phyloP scores from a whole-genome alignment of 352 stramenopile species.

The Pythium insidiosum region DNA sequence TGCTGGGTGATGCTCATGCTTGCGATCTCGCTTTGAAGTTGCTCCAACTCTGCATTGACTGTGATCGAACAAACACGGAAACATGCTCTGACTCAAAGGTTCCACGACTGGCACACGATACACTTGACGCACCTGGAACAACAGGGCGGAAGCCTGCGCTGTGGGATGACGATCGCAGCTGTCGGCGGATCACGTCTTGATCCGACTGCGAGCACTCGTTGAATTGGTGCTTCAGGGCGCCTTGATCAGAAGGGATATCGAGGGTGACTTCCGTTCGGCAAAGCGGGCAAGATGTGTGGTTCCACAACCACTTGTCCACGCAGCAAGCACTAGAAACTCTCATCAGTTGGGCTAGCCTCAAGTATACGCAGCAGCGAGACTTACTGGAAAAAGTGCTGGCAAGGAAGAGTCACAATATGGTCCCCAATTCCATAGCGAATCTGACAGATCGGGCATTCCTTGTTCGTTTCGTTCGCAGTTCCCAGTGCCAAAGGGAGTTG shows the following conservation, averaged over 20 bases:
- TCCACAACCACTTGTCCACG: constrained; percentile 82
- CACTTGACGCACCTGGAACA: constrained; percentile 51
- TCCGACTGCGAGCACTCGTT: constrained; percentile 62
- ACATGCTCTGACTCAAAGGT: too few relatives aligned
- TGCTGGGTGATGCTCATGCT: constrained; percentile 16
- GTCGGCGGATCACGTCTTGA: constrained; percentile 61
- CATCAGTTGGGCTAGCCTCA: too few relatives aligned
- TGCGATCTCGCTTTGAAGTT: constrained; percentile 10
- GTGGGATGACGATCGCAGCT: constrained; percentile 65
- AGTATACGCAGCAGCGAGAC: too few relatives aligned
- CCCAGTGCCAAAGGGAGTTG: constrained; percentile 68
- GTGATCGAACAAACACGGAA: too few relatives aligned
- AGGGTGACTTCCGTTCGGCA: constrained; percentile 74
- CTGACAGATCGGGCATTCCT: constrained; percentile 84
- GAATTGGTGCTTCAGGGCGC: constrained; percentile 64
- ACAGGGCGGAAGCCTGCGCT: constrained; percentile 61
- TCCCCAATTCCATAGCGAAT: constrained; percentile 76
- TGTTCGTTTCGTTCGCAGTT: constrained; percentile 75
- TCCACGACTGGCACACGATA: too few relatives aligned
- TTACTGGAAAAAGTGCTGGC: constrained; percentile 86
- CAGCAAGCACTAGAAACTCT: constrained; percentile 59
- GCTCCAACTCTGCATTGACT: constrained; percentile 11
- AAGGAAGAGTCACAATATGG: constrained; percentile 77
- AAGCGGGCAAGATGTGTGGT: constrained; percentile 78
- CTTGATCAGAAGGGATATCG: constrained; percentile 27